These are phyloP conservation scores for Cyberlindnera xishuangbannaensis DNA, from an alignment of 805 yeast species.

Conservation along the genomic window DNA sequence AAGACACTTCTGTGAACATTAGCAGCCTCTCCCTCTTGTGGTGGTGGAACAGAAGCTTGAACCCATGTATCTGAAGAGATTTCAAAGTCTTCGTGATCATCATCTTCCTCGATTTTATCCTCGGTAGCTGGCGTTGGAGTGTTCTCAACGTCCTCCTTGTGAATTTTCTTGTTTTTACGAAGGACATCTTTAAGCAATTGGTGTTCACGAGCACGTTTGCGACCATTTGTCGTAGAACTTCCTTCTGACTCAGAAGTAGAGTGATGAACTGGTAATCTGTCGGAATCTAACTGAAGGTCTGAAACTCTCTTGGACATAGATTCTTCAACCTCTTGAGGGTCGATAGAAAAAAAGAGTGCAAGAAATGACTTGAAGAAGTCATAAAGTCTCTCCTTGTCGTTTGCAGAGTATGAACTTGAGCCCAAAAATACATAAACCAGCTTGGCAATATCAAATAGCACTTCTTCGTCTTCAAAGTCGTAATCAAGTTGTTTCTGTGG, in stretches of 20 bases:
- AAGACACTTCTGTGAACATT: constrained; percentile 44
- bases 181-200: constrained; percentile 57
- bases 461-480: constrained; percentile 55
- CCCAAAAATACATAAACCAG: constrained; percentile 62
- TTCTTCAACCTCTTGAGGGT: constrained; percentile 42
- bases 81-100: constrained; percentile 20
- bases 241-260: constrained; percentile 14
- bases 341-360: constrained; percentile 62
- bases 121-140: constrained; percentile 18
- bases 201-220: constrained; percentile 38
- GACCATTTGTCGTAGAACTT: constrained; percentile 13
- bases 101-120: constrained; percentile 25
- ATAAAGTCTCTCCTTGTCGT: constrained; percentile 73
- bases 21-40: constrained; percentile 25
- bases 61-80: constrained; percentile 26
- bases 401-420: constrained; percentile 68
- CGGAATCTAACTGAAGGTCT: constrained; percentile 3
- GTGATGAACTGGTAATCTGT: constrained; percentile 2
- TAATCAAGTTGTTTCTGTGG: constrained; percentile 73
- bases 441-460: constrained; percentile 67
- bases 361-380: constrained; percentile 67
- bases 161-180: constrained; percentile 40
- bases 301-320: constrained; percentile 30
- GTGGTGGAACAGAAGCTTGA: constrained; percentile 15
- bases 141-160: constrained; percentile 25